These are phyloP conservation scores for Celoporthe dispersa DNA, from an alignment of 2,329 filamentous ascomycete species.

Conservation along the genomic window DNA sequence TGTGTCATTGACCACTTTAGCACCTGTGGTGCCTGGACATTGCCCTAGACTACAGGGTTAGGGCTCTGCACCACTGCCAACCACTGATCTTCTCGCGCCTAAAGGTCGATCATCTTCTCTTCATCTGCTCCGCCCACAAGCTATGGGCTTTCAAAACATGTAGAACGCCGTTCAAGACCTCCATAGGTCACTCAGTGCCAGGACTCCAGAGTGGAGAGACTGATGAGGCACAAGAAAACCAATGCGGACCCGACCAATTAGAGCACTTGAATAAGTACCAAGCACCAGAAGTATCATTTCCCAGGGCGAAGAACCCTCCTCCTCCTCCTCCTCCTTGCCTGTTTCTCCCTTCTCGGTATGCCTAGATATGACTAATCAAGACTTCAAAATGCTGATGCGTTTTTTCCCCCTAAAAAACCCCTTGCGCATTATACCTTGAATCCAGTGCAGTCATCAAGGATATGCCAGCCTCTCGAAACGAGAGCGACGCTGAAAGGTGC, in stretches of 20 bases:
- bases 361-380: background rate
- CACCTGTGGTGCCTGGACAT: background rate
- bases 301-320: background rate
- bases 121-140: background rate
- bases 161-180: background rate
- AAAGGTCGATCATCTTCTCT: background rate
- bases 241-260: background rate
- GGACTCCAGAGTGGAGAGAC: background rate
- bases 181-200: background rate
- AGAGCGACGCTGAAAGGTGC: slow-evolving; percentile 12
- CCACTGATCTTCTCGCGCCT: background rate
- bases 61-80: background rate
- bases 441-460: background rate
- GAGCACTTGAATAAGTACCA: background rate
- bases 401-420: background rate
- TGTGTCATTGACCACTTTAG: background rate
- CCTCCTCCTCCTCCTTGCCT: too few species aligned
- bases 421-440: background rate
- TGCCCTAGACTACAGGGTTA: background rate
- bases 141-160: background rate
- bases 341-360: too few species aligned
- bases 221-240: background rate
- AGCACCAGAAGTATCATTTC: background rate
- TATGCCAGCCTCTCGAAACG: slow-evolving; percentile 21
- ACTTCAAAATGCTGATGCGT: background rate